phyloP scores from a whole-genome alignment of 805 yeast species.

The Spathaspora sp. region DNA sequence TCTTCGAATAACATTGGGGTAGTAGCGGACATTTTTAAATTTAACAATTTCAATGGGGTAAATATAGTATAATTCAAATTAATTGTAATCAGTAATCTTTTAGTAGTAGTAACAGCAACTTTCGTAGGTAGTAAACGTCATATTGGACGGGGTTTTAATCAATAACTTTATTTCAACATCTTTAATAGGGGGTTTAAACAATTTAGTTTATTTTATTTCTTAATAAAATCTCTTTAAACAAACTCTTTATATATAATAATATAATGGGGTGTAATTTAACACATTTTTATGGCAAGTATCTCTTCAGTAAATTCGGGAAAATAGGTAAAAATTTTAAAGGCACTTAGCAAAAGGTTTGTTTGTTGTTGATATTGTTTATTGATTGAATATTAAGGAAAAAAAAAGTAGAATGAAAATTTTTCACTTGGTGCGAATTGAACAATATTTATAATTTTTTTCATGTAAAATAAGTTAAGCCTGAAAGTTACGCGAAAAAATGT shows the following conservation, averaged over 20 bases:
- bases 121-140: constrained; percentile 22
- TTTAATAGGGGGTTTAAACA: constrained; percentile 15
- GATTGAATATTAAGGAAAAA: neutral
- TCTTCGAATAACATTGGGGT: constrained; percentile 16
- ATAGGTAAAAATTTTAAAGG: neutral
- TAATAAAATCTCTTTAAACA: constrained; percentile 3
- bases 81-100: constrained; percentile 2
- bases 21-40: constrained; percentile 21
- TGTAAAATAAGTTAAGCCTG: neutral
- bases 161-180: constrained; percentile 31
- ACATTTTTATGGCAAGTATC: constrained; percentile 17
- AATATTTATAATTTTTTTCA: neutral
- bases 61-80: neutral
- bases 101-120: constrained; percentile 8
- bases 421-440: neutral
- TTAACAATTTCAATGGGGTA: neutral
- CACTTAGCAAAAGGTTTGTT: neutral
- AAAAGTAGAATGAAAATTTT: neutral
- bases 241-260: constrained; percentile 4
- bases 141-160: constrained; percentile 22
- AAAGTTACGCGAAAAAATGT: neutral
- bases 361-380: neutral
- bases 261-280: constrained; percentile 24
- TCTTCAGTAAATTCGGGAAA: constrained; percentile 2
- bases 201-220: constrained; percentile 1